phyloP scores from a whole-genome alignment of 2,329 filamentous ascomycete species.

The Exophiala lecanii-corni region DNA sequence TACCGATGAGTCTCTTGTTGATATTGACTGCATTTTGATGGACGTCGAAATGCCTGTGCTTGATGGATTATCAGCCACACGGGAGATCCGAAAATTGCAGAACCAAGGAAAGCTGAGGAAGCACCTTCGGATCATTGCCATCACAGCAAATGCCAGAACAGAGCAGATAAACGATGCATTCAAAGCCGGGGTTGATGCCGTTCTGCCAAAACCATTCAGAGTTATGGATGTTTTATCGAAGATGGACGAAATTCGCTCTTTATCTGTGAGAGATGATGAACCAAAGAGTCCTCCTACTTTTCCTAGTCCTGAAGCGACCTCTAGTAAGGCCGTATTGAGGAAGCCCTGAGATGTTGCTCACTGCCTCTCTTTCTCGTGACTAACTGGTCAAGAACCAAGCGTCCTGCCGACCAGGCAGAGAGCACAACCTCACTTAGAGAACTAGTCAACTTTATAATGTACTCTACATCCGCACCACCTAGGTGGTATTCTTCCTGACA shows the following conservation, averaged over 20 bases:
- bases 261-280: too few species aligned
- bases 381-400: too few species aligned
- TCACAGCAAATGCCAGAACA: slow-evolving; percentile 31
- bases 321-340: too few species aligned
- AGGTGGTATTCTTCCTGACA: slow-evolving; percentile 14
- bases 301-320: too few species aligned
- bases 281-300: too few species aligned
- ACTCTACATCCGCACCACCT: too few species aligned
- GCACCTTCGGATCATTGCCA: slow-evolving; percentile 19
- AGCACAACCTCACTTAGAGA: too few species aligned
- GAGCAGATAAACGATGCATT: slow-evolving; percentile 69
- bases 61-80: slow-evolving; percentile 70
- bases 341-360: too few species aligned
- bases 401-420: too few species aligned
- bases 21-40: slow-evolving; percentile 65
- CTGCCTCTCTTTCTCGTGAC: too few species aligned
- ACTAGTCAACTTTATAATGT: too few species aligned
- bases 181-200: slow-evolving; percentile 68
- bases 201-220: slow-evolving; percentile 74
- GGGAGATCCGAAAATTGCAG: slow-evolving; percentile 64
- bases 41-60: slow-evolving; percentile 79
- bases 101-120: slow-evolving; percentile 37
- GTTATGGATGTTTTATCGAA: slow-evolving; percentile 63
- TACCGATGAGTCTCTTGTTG: slow-evolving; percentile 4
- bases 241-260: slow-evolving; percentile 55